Evolutionary conservation across 2,329 filamentous ascomycete species (phyloP).

Genomic region (Paracoccidioides brasiliensis): DNA sequence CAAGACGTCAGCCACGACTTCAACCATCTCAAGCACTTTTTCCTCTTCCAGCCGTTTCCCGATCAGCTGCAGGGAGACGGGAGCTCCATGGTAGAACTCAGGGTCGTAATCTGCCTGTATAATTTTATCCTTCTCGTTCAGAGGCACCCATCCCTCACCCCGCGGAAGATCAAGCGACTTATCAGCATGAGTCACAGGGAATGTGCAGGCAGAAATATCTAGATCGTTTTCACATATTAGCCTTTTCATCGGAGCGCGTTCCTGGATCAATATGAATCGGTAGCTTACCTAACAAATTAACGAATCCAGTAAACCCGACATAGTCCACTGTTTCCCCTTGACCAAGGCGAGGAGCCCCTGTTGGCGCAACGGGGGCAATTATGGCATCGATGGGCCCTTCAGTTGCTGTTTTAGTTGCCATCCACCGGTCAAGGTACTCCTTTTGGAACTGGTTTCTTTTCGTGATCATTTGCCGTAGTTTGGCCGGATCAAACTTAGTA

Average conservation of each 20-base stretch:
- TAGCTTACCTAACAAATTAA: conserved; percentile 16
- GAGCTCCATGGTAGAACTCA: conserved; percentile 20
- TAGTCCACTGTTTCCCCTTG: conserved; percentile 15
- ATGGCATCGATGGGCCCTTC: conserved; percentile 12
- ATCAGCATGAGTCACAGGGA: conserved; percentile 12
- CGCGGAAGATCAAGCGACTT: conserved; percentile 12
- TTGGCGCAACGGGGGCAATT: conserved; percentile 10
- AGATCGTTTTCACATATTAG: not conserved
- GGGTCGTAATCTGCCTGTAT: conserved; percentile 18
- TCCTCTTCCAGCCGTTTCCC: conserved; percentile 19
- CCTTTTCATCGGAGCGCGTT: too few species aligned
- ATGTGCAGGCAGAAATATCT: conserved; percentile 17
- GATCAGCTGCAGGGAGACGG: conserved; percentile 18
- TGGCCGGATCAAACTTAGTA: conserved; percentile 14
- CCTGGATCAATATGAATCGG: too few species aligned
- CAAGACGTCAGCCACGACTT: conserved; percentile 20
- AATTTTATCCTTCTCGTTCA: conserved; percentile 17
- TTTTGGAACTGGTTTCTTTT: conserved; percentile 16
- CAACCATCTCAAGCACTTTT: conserved; percentile 26
- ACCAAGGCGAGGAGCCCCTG: conserved; percentile 12
- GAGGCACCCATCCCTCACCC: conserved; percentile 18
- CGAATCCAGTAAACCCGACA: conserved; percentile 18
- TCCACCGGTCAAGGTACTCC: conserved; percentile 13
- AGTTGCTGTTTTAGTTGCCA: conserved; percentile 10
- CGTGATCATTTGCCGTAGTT: conserved; percentile 19